Evolutionary conservation across 495 filamentous ascomycete genomes (phyloP), one percentile per base, ranked within the genome.

Genomic region (Xylaria venustula): DNA sequence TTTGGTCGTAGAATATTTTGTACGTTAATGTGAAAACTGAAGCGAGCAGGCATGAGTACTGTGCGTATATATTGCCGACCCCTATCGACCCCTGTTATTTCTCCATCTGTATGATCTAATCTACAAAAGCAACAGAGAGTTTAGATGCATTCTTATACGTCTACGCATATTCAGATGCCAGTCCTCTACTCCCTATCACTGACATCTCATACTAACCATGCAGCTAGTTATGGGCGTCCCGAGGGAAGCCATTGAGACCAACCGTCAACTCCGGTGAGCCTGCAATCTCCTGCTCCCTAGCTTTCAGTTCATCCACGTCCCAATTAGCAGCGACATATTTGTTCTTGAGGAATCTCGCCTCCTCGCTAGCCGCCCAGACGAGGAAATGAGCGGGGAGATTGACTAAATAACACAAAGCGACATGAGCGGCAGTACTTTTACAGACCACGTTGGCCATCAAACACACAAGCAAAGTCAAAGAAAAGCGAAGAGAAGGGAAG

Each of bases 301-400:
- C 65, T 54, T 65, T 65, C 66, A 82, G 47, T 63, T 80, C 79
- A 34, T 78, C 73, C 7, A 80, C 73, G 63, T 81, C 79, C 78
- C 78, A 82, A 54, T 74, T 76, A 19, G 68, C 67, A 55, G 67
- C 79, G 1, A 78, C 67, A 40, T 76, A 70, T 62, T 72, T 76
- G n/a, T 77, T 76, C 44, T 69, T 71, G n/a, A 79, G 55, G 58
- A 78, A 79, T 25, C 60, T 63, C 9, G 76, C 74, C 52, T 81
- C 74, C 7, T 66, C 53, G 37, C 65, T 71, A 11, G 66, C 64
- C 14, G 70, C 57, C 79, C 78, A 82, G 26, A 81, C 64, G 28
- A 66, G 15, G 59, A 79, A 79, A n/a, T 71, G 58, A 15, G 61
- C 75, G 2, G 73, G 61, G 7, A 81, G 64, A 17, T 67, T 58